Evolutionary conservation across 306 rosid species (phyloP).

Genomic region (Medicago ruthenica): DNA sequence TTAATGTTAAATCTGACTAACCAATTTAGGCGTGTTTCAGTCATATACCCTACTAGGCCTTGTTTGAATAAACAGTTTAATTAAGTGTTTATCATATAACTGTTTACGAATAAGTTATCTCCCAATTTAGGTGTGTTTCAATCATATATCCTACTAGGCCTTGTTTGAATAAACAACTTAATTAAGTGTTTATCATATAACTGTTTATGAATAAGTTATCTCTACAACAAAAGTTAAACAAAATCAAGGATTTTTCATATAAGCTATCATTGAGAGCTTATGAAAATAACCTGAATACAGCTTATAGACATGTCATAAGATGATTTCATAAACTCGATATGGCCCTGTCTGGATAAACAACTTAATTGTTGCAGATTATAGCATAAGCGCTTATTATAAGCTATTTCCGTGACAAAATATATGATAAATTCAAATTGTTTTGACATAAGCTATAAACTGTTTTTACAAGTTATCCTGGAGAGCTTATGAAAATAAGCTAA

Average conservation of each 20-base stretch:
- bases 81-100: not conserved
- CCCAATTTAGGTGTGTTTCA: too few relatives aligned
- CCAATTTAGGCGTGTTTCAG: not conserved
- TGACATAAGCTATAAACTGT: too few relatives aligned
- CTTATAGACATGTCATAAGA: too few relatives aligned
- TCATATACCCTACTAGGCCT: slow-evolving; percentile 28
- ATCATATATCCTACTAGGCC: not conserved
- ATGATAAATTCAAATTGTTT: too few relatives aligned
- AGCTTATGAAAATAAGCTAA: not conserved
- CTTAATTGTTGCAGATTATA: too few relatives aligned
- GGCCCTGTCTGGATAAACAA: too few relatives aligned
- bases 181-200: not conserved
- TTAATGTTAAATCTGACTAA: not conserved
- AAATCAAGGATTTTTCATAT: not conserved
- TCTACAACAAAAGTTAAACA: not conserved
- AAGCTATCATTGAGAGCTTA: not conserved
- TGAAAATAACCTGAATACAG: too few relatives aligned
- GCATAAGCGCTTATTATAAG: too few relatives aligned
- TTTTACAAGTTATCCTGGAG: not conserved
- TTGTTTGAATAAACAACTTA: slow-evolving; percentile 20
- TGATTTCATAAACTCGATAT: too few relatives aligned
- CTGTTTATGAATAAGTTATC: not conserved
- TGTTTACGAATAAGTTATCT: not conserved
- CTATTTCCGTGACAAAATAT: too few relatives aligned
- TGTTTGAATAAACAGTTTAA: not conserved